Evolutionary conservation across 495 filamentous ascomycete species (phyloP).

Genomic region (Trichoderma virens): DNA sequence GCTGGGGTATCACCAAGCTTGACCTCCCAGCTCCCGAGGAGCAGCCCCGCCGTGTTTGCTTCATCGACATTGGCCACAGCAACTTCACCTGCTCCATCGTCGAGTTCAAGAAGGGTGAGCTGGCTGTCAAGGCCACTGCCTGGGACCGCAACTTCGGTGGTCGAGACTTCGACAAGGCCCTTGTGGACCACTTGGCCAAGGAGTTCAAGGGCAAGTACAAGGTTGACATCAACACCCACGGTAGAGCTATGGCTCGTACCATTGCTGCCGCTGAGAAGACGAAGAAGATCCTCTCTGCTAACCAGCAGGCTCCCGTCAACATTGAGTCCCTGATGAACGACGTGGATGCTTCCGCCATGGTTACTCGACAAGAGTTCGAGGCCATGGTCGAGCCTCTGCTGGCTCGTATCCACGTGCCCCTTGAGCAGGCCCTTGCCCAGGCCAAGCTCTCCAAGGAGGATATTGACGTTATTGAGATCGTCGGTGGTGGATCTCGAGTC

Average conservation of each 20-base stretch:
- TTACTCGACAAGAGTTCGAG: constrained; percentile 94
- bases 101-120: constrained; percentile 95
- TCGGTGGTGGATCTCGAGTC: constrained; percentile 92
- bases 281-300: constrained; percentile 98
- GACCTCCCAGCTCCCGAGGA: constrained; percentile 85
- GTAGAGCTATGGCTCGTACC: constrained; percentile 82
- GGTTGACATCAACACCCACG: constrained; percentile 80
- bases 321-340: constrained; percentile 99
- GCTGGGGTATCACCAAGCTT: constrained; percentile 94
- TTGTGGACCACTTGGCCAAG: constrained; percentile 88
- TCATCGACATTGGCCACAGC: constrained; percentile 94
- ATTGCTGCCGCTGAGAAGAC: constrained; percentile 87
- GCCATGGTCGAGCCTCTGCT: constrained; percentile 80
- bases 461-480: constrained; percentile 89
- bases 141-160: constrained; percentile 96
- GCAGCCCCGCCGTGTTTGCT: constrained; percentile 85
- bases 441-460: constrained; percentile 84
- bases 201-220: constrained; percentile 93
- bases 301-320: constrained; percentile 86
- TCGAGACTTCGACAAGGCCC: constrained; percentile 89
- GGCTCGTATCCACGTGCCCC: constrained; percentile 58
- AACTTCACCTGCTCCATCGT: constrained; percentile 92
- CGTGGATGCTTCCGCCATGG: constrained; percentile 76
- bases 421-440: constrained; percentile 88
- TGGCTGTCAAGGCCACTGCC: constrained; percentile 86